Base-by-base conservation (phyloP, 108 stramenopile species). In the Aurantiochytrium sp. region DNA sequence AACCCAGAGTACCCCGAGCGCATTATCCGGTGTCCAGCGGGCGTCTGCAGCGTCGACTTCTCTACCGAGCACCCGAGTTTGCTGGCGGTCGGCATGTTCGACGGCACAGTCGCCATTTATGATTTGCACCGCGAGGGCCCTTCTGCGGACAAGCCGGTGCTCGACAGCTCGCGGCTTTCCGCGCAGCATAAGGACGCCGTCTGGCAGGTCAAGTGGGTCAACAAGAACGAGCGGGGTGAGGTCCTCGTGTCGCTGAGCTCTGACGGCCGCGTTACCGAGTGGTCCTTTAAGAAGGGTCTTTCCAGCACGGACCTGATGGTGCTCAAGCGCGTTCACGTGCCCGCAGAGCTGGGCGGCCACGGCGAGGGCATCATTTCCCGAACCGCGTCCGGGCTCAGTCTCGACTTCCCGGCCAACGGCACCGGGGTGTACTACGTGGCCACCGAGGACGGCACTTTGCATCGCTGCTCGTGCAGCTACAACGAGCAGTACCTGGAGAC, bases 401-500 rank as follows among this genome's bases (percentile, higher is more conserved):
- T 94, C 19, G 93, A 92, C 55, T 92, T 94, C 55, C 91, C 92
- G 2, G 48, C 55, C 37, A 69, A 87, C 12, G 93, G 92, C 69
- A n/a, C 85, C n/a, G 68, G 85, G 4, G 52, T 55, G 37, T 94
- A 94, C 69, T 68, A 93, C 21, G 90, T 89, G 6, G 93, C 91
- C 27, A 92, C 92, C 2, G 93, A 94, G 88, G 93, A 93, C 69
- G 93, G 93, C 24, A 31, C 55, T 52, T 69, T 94, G 65, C 92
- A 94, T 86, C 85, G 88, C 54, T 94, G 93, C 86, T 89, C 89
- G 52, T 81, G 73, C 19, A 89, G 90, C 88, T 94, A 94, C 91
- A 92, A 89, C 85, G 93, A 93, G 87, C 91, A 91, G 87, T 92
- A 92, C 87, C 90, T 94, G 55, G 92, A 92, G 88, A 89, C 92